Base-by-base conservation (phyloP, 1,284 basidiomycete genomes). In the Cryptococcus sp. region DNA sequence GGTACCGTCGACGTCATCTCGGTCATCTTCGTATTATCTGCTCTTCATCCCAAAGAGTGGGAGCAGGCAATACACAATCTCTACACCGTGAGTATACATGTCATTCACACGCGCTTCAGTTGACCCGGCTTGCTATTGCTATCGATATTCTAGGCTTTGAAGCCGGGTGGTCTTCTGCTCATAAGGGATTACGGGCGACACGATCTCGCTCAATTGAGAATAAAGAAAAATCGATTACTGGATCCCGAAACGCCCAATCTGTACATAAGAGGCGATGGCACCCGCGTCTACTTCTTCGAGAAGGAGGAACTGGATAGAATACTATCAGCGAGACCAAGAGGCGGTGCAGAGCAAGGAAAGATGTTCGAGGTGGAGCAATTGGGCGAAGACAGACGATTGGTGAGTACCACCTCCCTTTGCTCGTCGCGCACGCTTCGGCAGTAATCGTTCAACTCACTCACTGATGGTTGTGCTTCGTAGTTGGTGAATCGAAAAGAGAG, bases 31-130 rank as follows among this genome's bases (percentile, higher is more conserved):
- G 93, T 98, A 16, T 81, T 99, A 54, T 94, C 91, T 54, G 96
- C 96, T 0, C 80, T 99, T 17, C 93, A 97, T 73, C 96, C 96
- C 0, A 78, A 85, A 51, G 95, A 99, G 81, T 99, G 96, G 96
- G 75, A 80, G 0, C 85, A 84, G 58, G 94, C 94, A 0, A 82
- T 96, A 19, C 77, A 82, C n/a, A 99, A 99, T 73, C 84, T 96
- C 1, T 85, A 88, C 68, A 83, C 82, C 68, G 91, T 91, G 50
- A 22, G 82, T 67, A 23, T 39, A 43, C 47, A 3, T 35, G 35
- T 30, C 7, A 30, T 22, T 5, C 22, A 13, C 8, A n/a, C 2
- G 7, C 22, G n/a, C n/a, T 10, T 35, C 30, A 13, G 30, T 8
- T 35, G 30, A 35, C 30, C 10, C 7, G 30, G 13, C 30, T 35